Base-by-base conservation (phyloP, 2,329 filamentous ascomycete genomes). In the Talaromyces albobiverticillius region DNA sequence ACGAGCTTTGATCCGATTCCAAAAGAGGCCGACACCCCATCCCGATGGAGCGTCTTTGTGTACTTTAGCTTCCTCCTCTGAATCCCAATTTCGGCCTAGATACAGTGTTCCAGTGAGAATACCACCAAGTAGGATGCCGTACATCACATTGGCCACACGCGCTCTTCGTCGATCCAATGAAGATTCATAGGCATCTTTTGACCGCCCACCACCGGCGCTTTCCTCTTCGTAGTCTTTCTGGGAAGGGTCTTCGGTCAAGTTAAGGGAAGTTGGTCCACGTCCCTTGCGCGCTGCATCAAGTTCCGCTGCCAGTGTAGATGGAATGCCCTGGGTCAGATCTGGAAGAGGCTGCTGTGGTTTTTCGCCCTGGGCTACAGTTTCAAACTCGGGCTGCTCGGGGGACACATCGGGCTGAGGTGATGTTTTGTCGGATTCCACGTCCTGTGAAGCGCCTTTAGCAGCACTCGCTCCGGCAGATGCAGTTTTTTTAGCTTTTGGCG, bases 301-400 rank as follows among this genome's bases (percentile, higher is more conserved):
- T 73, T 96, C 93, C 56, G 86, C 86, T 54, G 87, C 89, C 53
- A 96, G 81, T 1, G 92, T 96, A 2, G 92, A 96, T 0, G 93
- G 93, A 59, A 97, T 95, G 60, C 93, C 93, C 66, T 93, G 87
- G n/a, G 90, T 94, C 42, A 97, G 80, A 68, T 97, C 92, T 51
- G 93, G 93, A 11, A 96, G 82, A 51, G 89, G 86, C 78, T 61
- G 46, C 61, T 46, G 64, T 56, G 18, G 63, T 62, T 65, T 58
- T 42, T 65, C 57, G 34, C 60, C 57, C 41, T 59, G 59, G 25
- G 51, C 63, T 57, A 61, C 74, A 65, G 57, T 74, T 67, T 68
- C 65, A 46, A 71, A 72, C 59, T 75, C 72, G 14, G 69, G 62
- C 58, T 75, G 71, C 50, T 73, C 67, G 34, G 67, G 57, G 25